Evolutionary conservation across 768 basidiomycete species (phyloP).

Genomic region (Saitozyma podzolica): DNA sequence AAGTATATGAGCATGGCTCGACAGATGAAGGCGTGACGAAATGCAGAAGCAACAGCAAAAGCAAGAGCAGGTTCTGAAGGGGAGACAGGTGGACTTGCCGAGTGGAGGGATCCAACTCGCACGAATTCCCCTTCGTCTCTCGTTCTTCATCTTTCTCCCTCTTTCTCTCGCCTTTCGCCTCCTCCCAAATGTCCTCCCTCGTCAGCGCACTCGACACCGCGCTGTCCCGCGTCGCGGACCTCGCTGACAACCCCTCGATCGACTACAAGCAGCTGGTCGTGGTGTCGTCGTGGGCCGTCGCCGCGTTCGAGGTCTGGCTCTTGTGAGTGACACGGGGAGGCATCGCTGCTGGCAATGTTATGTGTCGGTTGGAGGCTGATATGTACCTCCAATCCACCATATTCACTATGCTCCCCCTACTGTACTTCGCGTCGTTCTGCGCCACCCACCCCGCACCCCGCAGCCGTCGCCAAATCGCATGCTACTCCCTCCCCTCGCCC

Average conservation of each 20-base stretch:
- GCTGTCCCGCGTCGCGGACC: slow-evolving; percentile 17
- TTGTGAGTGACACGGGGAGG: slow-evolving; percentile 60
- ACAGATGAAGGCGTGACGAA: not conserved
- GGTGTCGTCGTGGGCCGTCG: slow-evolving; percentile 70
- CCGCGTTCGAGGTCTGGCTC: slow-evolving; percentile 83
- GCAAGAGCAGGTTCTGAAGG: not conserved
- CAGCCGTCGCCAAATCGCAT: slow-evolving; percentile 76
- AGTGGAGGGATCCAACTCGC: too few relatives aligned
- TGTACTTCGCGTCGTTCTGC: too few relatives aligned
- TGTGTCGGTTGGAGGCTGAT: too few relatives aligned
- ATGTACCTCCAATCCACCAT: too few relatives aligned
- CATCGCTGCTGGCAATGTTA: not conserved
- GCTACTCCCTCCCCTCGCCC: slow-evolving; percentile 73
- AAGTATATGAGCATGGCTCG: slow-evolving; percentile 35
- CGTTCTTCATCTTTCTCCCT: not conserved
- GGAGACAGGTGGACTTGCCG: too few relatives aligned
- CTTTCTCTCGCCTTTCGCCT: not conserved
- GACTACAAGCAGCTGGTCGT: slow-evolving; percentile 85
- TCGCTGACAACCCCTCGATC: slow-evolving; percentile 36
- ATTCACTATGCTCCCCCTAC: too few relatives aligned
- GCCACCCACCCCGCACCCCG: too few relatives aligned
- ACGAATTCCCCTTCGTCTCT: not conserved
- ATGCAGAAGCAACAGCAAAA: not conserved
- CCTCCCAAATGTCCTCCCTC: slow-evolving; percentile 1
- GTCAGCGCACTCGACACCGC: slow-evolving; percentile 19